Base-by-base conservation (phyloP, 164 flowering plant genomes). In the Vitis amurensis region DNA sequence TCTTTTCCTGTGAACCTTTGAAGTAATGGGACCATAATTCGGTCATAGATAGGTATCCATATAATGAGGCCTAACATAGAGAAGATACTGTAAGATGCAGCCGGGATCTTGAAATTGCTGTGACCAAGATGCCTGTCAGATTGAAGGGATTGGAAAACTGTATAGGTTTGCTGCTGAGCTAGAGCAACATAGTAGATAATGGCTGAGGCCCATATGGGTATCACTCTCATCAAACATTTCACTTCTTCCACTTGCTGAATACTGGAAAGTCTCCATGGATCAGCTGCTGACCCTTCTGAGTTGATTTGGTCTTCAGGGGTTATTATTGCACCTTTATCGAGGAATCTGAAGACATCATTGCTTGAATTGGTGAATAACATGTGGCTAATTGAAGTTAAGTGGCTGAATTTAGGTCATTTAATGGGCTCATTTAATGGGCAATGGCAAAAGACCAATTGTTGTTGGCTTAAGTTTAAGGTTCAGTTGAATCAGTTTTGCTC, bases 91-190 rank as follows among this genome's bases (percentile, higher is more conserved):
- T 69, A 79, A 0, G 84, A 72, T 15, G 82, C 85, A 0, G 84
- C 80, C 0, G 86, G 86, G 61, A 85, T 80, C 60, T 79, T 60
- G 80, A 85, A 83, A 3, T 31, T 47, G 61, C 59, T 60, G 16
- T 19, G 53, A 9, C 83, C 78, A 1, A 78, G 73, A 71, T 57
- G 81, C 16, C 89, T 60, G 66, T 85, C 64, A 8, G 84, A 77
- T 66, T 85, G 85, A 14, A 79, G 68, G 13, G 89, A 85, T 71
- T 85, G 89, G 69, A 78, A 80, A 52, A 85, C 81, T 6, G 64
- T 65, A 59, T 64, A 85, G 47, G 79, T 84, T 2, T 71, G 66
- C 61, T 81, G 76, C 30, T 80, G 77, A 19, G 48, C 66, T 5
- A 65, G 66, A 10, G 84, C 79, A 10, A 77, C 60, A 47, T 60